Evolutionary conservation across 768 basidiomycete genomes (phyloP), one percentile per base, ranked within the genome.

Genomic region (Panellus pusillus): DNA sequence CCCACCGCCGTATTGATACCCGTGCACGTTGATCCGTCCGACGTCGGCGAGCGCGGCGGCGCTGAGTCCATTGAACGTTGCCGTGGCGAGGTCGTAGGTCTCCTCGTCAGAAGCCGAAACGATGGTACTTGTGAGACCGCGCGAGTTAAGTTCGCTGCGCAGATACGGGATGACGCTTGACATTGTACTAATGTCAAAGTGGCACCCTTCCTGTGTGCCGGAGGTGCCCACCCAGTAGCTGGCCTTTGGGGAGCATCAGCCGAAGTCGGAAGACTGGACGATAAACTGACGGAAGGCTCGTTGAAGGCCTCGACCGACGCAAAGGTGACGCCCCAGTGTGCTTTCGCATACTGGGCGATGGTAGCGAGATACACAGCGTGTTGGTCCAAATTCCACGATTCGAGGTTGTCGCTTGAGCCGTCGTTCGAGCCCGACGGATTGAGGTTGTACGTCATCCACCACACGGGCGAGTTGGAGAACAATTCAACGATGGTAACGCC

Each of bases 181-280:
- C 60, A 61, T 61, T 28, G 60, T 61, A 52, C 20, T 44, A n/a
- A 61, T 50, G 45, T 61, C 60, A 27, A 57, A 61, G 53, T 61
- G 60, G 47, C 60, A 61, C 29, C 60, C 60, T 11, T 61, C 60
- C 45, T 61, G 60, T 12, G 60, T 61, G 40, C 60, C 60, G 15
- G 55, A 51, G 6, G 59, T 40, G 20, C 55, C 60, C 29, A 51
- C 49, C 60, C 60, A 61, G 42, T 55, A 61, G 9, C 35, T 36
- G 31, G 60, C 60, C 32, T 35, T 9, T 11, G 14, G 3, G 7
- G 8, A 35, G 3, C 11, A 35, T 35, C 8, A 8, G 32, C 3
- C 32, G 7, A 3, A 35, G 8, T 11, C 32, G 32, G 14, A 14
- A 35, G 14, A 35, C 3, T 14, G 3, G 14, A 14, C 32, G 32